Conservation (phyloP, 306 rosid genomes). For the Amphicarpaea edgeworthii region DNA sequence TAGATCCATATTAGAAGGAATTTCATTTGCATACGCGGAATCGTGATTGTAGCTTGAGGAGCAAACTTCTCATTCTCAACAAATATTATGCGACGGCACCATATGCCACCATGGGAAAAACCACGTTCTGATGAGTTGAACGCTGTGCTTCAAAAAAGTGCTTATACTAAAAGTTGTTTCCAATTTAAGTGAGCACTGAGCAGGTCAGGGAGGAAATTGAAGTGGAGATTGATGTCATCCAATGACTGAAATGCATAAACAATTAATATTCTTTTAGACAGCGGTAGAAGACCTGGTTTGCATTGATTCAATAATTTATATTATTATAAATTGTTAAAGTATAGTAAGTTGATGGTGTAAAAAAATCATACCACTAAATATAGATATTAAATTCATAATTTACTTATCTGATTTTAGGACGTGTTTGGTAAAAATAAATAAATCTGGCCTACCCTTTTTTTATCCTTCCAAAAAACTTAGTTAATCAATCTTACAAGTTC, state of each 20-base stretch:
- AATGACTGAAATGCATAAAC: background rate
- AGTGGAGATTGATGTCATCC: background rate
- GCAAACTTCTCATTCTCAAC: too few species aligned
- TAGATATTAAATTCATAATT: too few species aligned
- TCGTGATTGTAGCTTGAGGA: too few species aligned
- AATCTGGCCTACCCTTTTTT: background rate
- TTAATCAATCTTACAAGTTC: constrained; percentile 19
- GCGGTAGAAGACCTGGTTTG: background rate
- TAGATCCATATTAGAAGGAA: too few species aligned
- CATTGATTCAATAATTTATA: constrained; percentile 8
- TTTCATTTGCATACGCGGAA: too few species aligned
- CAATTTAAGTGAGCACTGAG: background rate
- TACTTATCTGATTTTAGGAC: too few species aligned
- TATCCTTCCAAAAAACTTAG: constrained; percentile 11
- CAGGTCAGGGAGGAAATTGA: background rate
- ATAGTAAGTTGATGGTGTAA: too few species aligned
- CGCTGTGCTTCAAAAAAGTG: constrained; percentile 4
- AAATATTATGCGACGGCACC: too few species aligned
- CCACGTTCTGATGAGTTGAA: constrained; percentile 9
- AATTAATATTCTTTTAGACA: background rate
- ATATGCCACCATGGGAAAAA: background rate
- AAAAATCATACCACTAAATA: too few species aligned
- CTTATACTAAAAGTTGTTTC: background rate
- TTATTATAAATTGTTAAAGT: too few species aligned
- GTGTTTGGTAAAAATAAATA: background rate